These are phyloP conservation scores for Cokeromyces recurvatus DNA, from an alignment of 371 early-diverging fungal species.

Conservation along the genomic window DNA sequence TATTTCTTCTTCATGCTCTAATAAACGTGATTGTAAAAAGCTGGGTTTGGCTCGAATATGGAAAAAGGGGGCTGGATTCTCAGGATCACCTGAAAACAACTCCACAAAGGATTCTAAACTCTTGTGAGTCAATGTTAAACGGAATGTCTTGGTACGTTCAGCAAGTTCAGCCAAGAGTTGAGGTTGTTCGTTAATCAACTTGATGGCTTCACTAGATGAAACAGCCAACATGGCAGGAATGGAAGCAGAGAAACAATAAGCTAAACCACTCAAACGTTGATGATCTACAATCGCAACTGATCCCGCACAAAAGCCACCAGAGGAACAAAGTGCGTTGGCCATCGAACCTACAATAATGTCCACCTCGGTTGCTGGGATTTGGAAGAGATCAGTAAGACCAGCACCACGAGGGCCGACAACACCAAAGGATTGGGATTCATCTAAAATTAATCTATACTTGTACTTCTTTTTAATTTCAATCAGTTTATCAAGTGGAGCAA, in stretches of 20 bases:
- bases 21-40: conserved; percentile 27
- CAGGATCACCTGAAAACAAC: conserved; percentile 38
- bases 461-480: conserved; percentile 90
- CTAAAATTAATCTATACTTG: conserved; percentile 97
- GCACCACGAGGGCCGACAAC: conserved; percentile 87
- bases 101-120: conserved; percentile 40
- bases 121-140: conserved; percentile 31
- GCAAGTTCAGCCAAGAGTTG: conserved; percentile 25
- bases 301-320: conserved; percentile 97
- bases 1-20: conserved; percentile 23
- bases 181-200: conserved; percentile 50
- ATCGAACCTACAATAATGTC: conserved; percentile 96
- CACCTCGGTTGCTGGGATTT: conserved; percentile 71
- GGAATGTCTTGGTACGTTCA: conserved; percentile 34
- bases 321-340: conserved; percentile 77
- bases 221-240: conserved; percentile 96
- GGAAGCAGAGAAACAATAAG: conserved; percentile 98
- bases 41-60: conserved; percentile 59
- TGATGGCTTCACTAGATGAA: conserved; percentile 83
- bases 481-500: conserved; percentile 81
- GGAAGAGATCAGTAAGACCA: conserved; percentile 86
- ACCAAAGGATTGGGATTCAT: conserved; percentile 95
- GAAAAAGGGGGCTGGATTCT: conserved; percentile 61
- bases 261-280: conserved; percentile 88
- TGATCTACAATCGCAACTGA: conserved; percentile 89